Conservation (phyloP, 306 rosid genomes). For the Glycine latifolia region DNA sequence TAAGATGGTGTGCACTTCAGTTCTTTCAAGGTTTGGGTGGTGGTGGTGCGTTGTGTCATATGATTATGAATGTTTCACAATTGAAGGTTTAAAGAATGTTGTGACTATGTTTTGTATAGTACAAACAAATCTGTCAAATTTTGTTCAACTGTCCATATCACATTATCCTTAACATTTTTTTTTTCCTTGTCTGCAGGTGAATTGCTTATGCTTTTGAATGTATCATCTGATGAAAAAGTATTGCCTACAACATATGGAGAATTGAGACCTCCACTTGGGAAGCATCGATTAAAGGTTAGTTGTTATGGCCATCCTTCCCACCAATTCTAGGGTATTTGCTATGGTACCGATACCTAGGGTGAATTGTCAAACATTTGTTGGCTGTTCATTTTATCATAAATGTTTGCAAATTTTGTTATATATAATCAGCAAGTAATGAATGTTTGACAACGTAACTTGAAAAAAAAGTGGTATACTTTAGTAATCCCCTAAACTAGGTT, state of each 20-base stretch:
- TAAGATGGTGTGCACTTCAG: neutral
- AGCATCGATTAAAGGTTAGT: slow-evolving; percentile 92
- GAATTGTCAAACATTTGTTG: slow-evolving; percentile 6
- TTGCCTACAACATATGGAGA: slow-evolving; percentile 95
- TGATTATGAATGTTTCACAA: neutral
- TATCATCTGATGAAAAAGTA: slow-evolving; percentile 78
- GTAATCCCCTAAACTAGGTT: slow-evolving; percentile 23
- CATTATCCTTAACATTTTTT: neutral
- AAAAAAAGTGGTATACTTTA: slow-evolving; percentile 15
- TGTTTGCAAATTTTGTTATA: neutral
- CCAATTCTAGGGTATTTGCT: slow-evolving; percentile 15
- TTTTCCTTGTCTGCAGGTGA: slow-evolving; percentile 67
- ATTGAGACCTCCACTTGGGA: slow-evolving; percentile 97
- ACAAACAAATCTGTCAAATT: slow-evolving; percentile 22
- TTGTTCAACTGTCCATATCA: slow-evolving; percentile 13
- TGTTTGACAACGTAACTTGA: neutral
- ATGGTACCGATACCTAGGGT: slow-evolving; percentile 4
- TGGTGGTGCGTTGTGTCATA: neutral
- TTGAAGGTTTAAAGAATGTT: slow-evolving; percentile 8
- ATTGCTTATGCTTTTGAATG: slow-evolving; percentile 78
- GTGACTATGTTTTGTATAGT: slow-evolving; percentile 17
- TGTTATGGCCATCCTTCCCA: neutral
- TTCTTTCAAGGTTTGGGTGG: slow-evolving; percentile 1
- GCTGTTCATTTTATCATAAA: slow-evolving; percentile 11
- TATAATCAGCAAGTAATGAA: neutral